Base-by-base conservation (phyloP, 192 early-diverging fungal species). In the Coemansia sp. region DNA sequence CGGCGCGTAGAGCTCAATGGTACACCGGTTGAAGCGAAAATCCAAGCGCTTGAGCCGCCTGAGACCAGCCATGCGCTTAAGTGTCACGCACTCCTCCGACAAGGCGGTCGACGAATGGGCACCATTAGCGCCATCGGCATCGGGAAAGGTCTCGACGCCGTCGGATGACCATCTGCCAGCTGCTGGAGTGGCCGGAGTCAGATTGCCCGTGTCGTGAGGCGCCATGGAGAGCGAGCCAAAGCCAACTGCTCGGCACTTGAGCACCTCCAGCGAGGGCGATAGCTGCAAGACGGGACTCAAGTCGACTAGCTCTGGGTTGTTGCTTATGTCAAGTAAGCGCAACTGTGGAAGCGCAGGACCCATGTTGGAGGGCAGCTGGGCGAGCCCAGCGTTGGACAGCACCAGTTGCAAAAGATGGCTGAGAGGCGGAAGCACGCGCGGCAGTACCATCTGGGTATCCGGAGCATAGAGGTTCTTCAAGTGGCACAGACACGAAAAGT, bases 401-500 rank as follows among this genome's bases (percentile, higher is more conserved):
- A 77, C 79, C 4, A 82, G 67, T 60, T 82, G 79, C 11, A 73
- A 58, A 40, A 82, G 46, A 11, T 73, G 54, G 15, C 24, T 22
- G 71, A 82, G 46, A 1, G 31, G 37, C 32, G 79, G 79, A 20
- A 82, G 41, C 35, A 61, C 40, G 20, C 71, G 75, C 45, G 79
- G 79, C 40, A 82, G 68, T 31, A 58, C 43, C 45, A 77, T 51
- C 7, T 64, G 74, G 0, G 74, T 76, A 35, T 82, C 75, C 4
- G 79, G 75, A n/a, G 71, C 60, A 58, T 82, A 82, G n/a, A 82
- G 54, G 75, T 82, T 82, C 40, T 74, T 73, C 32, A 77, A 42
- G 29, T 67, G 66, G 19, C 54, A 27, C 60, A 82, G 17, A 32
- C 70, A 73, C 14, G 41, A 59, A 43, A 82, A 77, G 24, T 77